Percentiles rank a stretch among this genome's conserved stretches.
phyloP scores from a whole-genome alignment of 1,139 yeast species.

The Yamadazyma trypodendri region DNA sequence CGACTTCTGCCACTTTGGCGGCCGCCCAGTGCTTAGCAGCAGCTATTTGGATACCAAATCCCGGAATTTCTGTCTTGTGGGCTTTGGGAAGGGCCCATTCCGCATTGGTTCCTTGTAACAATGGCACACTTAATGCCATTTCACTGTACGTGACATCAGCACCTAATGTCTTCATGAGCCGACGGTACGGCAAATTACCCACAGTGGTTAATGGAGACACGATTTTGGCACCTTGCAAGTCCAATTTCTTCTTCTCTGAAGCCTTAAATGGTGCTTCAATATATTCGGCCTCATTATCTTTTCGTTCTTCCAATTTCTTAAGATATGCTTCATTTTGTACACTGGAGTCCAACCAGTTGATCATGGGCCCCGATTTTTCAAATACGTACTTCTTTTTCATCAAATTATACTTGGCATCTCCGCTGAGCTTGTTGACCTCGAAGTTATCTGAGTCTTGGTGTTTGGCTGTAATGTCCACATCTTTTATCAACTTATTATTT shows the following conservation, averaged over 20 bases:
- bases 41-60: slow-evolving; percentile 93
- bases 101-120: slow-evolving; percentile 83
- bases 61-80: slow-evolving; percentile 76
- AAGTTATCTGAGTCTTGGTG: slow-evolving; percentile 28
- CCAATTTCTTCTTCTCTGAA: slow-evolving; percentile 74
- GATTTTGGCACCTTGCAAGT: slow-evolving; percentile 73
- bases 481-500: slow-evolving; percentile 44
- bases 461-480: slow-evolving; percentile 35
- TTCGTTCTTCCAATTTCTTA: slow-evolving; percentile 33
- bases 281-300: slow-evolving; percentile 43
- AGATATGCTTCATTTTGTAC: slow-evolving; percentile 39
- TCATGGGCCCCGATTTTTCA: slow-evolving; percentile 52
- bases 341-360: slow-evolving; percentile 52
- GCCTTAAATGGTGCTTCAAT: slow-evolving; percentile 77
- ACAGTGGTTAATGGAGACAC: slow-evolving; percentile 96
- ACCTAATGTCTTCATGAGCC: slow-evolving; percentile 87
- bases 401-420: slow-evolving; percentile 52
- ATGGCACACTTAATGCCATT: slow-evolving; percentile 88
- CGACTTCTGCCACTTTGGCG: slow-evolving; percentile 82
- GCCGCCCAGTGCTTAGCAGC: slow-evolving; percentile 93
- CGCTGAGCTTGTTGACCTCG: slow-evolving; percentile 68
- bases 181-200: slow-evolving; percentile 92
- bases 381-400: slow-evolving; percentile 65
- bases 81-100: slow-evolving; percentile 99
- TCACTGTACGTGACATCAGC: slow-evolving; percentile 94